Evolutionary conservation across 2,329 filamentous ascomycete genomes (phyloP).

Genomic region (Diplocarpon mali): DNA sequence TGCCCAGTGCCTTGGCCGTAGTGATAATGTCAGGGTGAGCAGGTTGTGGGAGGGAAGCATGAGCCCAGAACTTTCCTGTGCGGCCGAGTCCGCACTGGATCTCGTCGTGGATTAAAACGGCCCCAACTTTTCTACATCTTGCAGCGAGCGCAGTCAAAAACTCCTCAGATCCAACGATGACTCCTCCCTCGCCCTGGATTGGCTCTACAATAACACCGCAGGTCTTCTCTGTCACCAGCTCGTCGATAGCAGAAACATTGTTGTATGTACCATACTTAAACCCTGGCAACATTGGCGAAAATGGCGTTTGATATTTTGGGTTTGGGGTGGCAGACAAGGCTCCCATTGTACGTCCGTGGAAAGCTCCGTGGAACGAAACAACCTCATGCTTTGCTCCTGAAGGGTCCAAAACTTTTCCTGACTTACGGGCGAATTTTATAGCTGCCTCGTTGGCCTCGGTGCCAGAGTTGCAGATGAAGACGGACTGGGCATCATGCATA

Average conservation of each 20-base stretch:
- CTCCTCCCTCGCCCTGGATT: conserved; percentile 92
- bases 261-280: conserved; percentile 84
- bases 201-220: conserved; percentile 95
- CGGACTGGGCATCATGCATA: conserved; percentile 69
- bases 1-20: conserved; percentile 90
- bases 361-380: conserved; percentile 83
- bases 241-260: conserved; percentile 59
- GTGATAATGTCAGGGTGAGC: conserved; percentile 92
- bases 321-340: conserved; percentile 92
- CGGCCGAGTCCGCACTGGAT: conserved; percentile 90
- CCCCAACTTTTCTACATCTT: conserved; percentile 76
- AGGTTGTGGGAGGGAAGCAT: conserved; percentile 58
- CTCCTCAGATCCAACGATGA: conserved; percentile 70
- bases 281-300: conserved; percentile 89
- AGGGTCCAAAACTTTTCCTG: conserved; percentile 64
- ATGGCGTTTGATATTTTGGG: conserved; percentile 93
- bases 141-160: conserved; percentile 77
- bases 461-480: conserved; percentile 93
- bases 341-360: conserved; percentile 96
- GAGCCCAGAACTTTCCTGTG: conserved; percentile 86
- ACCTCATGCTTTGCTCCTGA: conserved; percentile 68
- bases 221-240: conserved; percentile 71
- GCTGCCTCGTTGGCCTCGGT: conserved; percentile 96
- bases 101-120: conserved; percentile 88
- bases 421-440: conserved; percentile 92